Conservation (phyloP, 257 asterid genomes). For the Cinchona pubescens region DNA sequence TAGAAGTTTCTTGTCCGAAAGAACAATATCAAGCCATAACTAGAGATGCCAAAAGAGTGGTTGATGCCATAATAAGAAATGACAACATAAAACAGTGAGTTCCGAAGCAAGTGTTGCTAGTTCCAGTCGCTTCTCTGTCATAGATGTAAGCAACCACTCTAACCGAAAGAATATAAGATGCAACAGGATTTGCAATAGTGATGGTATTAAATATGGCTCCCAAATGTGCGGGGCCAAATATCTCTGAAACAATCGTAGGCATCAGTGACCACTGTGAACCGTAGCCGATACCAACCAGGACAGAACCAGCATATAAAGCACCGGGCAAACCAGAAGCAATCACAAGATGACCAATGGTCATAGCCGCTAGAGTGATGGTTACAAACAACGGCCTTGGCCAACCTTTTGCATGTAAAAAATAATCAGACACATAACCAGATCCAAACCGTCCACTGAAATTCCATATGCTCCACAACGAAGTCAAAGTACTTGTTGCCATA, state of each 20-base stretch:
- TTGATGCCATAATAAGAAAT: constrained; percentile 64
- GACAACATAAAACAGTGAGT: constrained; percentile 62
- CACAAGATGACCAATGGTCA: constrained; percentile 65
- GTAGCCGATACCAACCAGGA: constrained; percentile 75
- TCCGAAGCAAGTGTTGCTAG: constrained; percentile 56
- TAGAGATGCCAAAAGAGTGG: constrained; percentile 58
- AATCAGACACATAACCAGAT: constrained; percentile 76
- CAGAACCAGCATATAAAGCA: constrained; percentile 61
- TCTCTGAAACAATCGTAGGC: constrained; percentile 79
- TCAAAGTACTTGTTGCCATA: constrained; percentile 54
- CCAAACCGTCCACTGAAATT: constrained; percentile 87
- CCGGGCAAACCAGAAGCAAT: constrained; percentile 67
- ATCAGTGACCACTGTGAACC: constrained; percentile 96
- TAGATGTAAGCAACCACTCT: constrained; percentile 68
- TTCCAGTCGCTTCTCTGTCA: constrained; percentile 48
- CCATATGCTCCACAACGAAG: constrained; percentile 93
- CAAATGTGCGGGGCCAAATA: constrained; percentile 64
- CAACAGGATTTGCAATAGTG: constrained; percentile 71
- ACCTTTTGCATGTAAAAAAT: constrained; percentile 48
- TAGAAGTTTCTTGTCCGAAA: constrained; percentile 66
- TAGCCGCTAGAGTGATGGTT: constrained; percentile 50
- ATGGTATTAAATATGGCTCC: constrained; percentile 87
- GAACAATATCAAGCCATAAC: constrained; percentile 62
- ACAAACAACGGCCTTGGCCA: constrained; percentile 72
- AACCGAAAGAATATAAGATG: constrained; percentile 71